These are phyloP conservation scores for Solanum ahanhuiri DNA, from an alignment of 257 asterid species.

Conservation along the genomic window DNA sequence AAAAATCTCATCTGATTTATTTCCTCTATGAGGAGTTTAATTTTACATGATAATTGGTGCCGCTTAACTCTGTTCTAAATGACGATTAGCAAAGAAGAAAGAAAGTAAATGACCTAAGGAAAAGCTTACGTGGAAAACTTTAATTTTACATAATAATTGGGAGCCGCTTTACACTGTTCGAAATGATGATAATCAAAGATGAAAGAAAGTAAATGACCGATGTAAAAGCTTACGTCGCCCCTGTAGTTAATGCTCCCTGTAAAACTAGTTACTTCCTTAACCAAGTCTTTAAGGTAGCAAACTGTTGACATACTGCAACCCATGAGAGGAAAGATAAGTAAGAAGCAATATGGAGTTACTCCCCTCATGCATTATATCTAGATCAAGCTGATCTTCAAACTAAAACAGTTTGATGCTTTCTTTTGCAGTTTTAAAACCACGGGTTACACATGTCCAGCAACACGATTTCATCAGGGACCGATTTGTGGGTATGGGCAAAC, in stretches of 20 bases:
- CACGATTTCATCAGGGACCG: slow-evolving; percentile 84
- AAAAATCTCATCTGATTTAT: too few species aligned
- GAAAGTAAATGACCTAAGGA: background rate
- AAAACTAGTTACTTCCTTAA: background rate
- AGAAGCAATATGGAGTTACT: background rate
- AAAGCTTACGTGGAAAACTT: background rate
- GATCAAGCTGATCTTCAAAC: background rate
- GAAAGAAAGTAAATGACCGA: background rate
- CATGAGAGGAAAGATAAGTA: background rate
- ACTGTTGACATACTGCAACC: background rate
- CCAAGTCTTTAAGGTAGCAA: background rate
- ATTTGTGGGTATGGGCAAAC: slow-evolving; percentile 61
- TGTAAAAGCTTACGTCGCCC: background rate
- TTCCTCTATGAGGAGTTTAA: background rate
- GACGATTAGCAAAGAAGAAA: background rate
- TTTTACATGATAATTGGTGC: background rate
- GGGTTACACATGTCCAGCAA: slow-evolving; percentile 71
- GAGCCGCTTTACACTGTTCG: background rate
- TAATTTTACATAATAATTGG: background rate
- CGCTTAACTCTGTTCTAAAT: background rate
- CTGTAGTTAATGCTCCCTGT: background rate
- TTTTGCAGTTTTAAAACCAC: slow-evolving; percentile 44
- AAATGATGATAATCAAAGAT: background rate
- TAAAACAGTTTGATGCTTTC: background rate
- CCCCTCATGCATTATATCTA: background rate